Evolutionary conservation across 2,329 filamentous ascomycete genomes (phyloP), one percentile per base, ranked within the genome.

Genomic region (Aspergillus niger): DNA sequence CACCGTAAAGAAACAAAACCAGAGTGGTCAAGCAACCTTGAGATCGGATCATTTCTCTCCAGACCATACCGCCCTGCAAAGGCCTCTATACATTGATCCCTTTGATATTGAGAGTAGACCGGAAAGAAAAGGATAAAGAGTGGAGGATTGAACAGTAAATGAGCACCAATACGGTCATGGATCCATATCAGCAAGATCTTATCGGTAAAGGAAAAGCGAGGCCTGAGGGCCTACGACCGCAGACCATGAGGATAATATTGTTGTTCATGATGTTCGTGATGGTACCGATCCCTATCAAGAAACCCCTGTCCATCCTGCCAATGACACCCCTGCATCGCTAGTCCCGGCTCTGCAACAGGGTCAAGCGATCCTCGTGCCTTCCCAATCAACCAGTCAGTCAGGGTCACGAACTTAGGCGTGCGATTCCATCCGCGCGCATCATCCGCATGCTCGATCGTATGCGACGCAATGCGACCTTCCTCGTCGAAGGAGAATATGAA

Each of bases 401-500:
- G 80, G 13, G 90, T 92, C 15, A 98, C 92, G 20, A 99, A 90
- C 71, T 89, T 91, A 22, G 91, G 89, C 26, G 91, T 92, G 64
- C 86, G 87, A 69, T 97, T 93, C 87, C 90, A 96, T 62, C 91
- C 87, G 41, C 89, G 86, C 15, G 89, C 88, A 70, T 95, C 89
- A 69, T 97, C 90, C 1, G 91, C 90, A 77, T 96, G 91, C 78
- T 99, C 95, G 70, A 99, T 98, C 0, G 91, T 96, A 76, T 98
- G 95, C 67, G 87, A 92, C 51, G 90, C 78, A 38, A 99, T 87
- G 64, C 92, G 84, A 1, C 95, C 95, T 69, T 96, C 85, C 50
- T 87, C 83, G 72, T 98, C 95, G 74, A 99, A 99, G 66, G 96
- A 91, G 74, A 99, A 99, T 61, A 97, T 89, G 77, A 98, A 99